Base-by-base conservation (phyloP, 2,329 filamentous ascomycete species). In the Cladophialophora carrionii region DNA sequence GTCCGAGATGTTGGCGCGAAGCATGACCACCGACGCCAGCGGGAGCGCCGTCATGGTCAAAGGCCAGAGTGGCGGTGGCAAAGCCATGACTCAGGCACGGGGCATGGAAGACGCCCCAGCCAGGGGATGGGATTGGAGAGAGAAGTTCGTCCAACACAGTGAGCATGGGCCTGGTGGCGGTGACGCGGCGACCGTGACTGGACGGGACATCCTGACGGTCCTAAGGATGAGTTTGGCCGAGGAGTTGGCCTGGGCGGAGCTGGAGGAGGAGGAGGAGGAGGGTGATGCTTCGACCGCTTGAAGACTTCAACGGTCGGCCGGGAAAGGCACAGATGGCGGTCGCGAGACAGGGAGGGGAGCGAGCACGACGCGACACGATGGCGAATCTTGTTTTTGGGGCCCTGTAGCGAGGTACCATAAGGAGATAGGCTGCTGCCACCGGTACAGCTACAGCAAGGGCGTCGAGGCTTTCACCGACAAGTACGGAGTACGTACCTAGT, bases 111-210 rank as follows among this genome's bases (percentile, higher is more conserved):
- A 26, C 31, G 24, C 14, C 37, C 8, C 37, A 8, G 1, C n/a
- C 69, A 80, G 89, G 60, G 87, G 87, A 12, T 92, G 90, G 90
- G 90, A 88, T 80, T 96, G 89, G 88, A 81, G 86, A 73, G 79
- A 78, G 8, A 83, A 82, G 1, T 79, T 91, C 57, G 75, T 79
- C 12, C 83, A 84, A 53, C 75, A 79, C 9, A 26, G 26, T 20
- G 48, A 52, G 48, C 4, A 20, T 24, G 48, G 24, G n/a, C n/a
- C n/a, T 1, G 46, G 5, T 20, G n/a, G 31, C 22, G 51, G 14
- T 5, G 52, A 29, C 3, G 52, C 14, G 20, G n/a, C 14, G 43
- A 83, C 84, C 32, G 82, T 84, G 20, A 87, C 80, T 68, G 90
- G 87, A 0, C 82, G 83, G 55, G 90, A 94, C 68, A 81, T 97